Base-by-base conservation (phyloP, 148 eudicot species). In the Talinum fruticosum region DNA sequence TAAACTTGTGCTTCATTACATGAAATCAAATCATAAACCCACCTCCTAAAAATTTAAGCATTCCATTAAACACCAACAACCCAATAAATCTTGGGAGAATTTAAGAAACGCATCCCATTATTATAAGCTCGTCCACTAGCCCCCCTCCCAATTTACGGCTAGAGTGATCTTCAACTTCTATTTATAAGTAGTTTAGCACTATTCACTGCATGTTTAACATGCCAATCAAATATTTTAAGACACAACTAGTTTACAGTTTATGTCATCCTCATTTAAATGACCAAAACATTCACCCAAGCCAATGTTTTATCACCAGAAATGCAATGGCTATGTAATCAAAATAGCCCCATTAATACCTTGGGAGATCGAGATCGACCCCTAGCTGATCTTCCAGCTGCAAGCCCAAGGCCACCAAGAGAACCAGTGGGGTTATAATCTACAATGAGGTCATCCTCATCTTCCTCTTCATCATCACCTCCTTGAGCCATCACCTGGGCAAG, bases 401-500 rank as follows among this genome's bases (percentile, higher is more conserved):
- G 87, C 0, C 94, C 94, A 66, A 89, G 35, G 61, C 88, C 84
- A 53, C 71, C 62, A 79, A 64, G 76, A 19, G 91, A 80, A 61
- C 78, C 84, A 0, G 78, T 82, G 1, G 92, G 77, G 23, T 74
- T 76, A 61, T 77, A 85, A 65, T 91, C 99, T 45, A 87, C 88
- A 69, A 87, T 35, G 3, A 90, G 82, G 34, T 88, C 93, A 59
- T 95, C 96, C 33, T 95, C 98, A 14, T 89, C 92, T 2, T 90
- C 93, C 21, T 91, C 93, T 13, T 88, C 88, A 71, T 83, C 87
- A 14, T 76, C 88, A 24, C 82, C 82, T 1, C 82, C 69, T 30
- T 87, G 87, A 75, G 96, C 87, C 99, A 95, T 95, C 24, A 93
- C 91, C 79, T 81, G 85, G 29, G 94, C 97, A 8, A 95, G 94